These are phyloP conservation scores for Erythrobasidium hasegawianum DNA, from an alignment of 1,284 basidiomycete genomes.

Conservation along the genomic window DNA sequence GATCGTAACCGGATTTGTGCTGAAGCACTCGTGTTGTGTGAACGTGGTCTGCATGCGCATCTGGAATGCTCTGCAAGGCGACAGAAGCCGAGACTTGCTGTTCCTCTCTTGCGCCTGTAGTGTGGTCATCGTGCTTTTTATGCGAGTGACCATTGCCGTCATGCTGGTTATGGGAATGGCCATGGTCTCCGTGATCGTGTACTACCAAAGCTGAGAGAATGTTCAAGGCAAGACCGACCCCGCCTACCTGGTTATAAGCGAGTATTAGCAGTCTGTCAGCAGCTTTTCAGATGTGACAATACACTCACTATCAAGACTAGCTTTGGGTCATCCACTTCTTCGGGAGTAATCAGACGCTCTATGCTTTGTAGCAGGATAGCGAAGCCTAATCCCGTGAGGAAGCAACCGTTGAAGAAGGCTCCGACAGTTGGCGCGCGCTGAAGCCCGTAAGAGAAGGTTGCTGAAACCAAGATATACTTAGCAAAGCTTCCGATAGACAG, in stretches of 20 bases:
- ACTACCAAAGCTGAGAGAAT: constrained; percentile 16
- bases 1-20: constrained; percentile 8
- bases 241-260: constrained; percentile 19
- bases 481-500: no score
- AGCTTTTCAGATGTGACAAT: no score
- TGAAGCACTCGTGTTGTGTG: constrained; percentile 4
- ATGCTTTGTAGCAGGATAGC: constrained; percentile 35
- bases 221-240: constrained; percentile 27
- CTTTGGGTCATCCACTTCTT: constrained; percentile 27
- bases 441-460: constrained; percentile 33
- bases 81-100: background rate
- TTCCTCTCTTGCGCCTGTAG: background rate
- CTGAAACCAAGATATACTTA: no score
- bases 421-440: constrained; percentile 34
- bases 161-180: constrained; percentile 6
- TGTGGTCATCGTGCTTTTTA: no score
- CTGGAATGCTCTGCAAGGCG: background rate
- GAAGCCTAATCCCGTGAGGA: constrained; percentile 34
- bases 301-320: constrained; percentile 28
- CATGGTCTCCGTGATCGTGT: constrained; percentile 22
- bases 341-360: constrained; percentile 34
- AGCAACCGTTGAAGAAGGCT: constrained; percentile 37
- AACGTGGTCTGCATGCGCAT: constrained; percentile 19
- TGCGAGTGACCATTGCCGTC: background rate
- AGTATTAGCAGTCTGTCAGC: no score